Base-by-base conservation (phyloP, 805 yeast genomes). In the Sugiyamaella lignohabitans region DNA sequence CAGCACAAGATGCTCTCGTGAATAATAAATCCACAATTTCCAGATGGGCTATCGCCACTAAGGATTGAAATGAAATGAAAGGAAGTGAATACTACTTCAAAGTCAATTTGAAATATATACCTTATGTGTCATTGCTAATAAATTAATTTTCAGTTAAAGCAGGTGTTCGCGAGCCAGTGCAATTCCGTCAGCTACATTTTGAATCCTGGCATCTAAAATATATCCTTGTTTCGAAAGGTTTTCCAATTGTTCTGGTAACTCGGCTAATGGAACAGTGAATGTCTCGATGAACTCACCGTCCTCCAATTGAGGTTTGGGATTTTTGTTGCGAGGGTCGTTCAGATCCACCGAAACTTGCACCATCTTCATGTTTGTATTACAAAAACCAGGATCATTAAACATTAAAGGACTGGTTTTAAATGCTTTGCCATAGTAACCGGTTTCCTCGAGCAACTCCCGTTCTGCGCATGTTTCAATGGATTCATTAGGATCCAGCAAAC, bases 251-350 rank as follows among this genome's bases (percentile, higher is more conserved):
- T 71, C 73, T 4, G 82, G 78, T 40, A 91, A 73, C 16, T 71
- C 63, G 14, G 67, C 64, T 53, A 88, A 64, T 11, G 89, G 87
- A 27, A 66, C 59, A 2, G 79, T 71, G 61, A 91, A 85, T n/a
- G 87, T 80, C 58, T 88, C 97, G 43, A 91, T 93, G 62, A 84
- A 91, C 68, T 91, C 98, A 51, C 81, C 84, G 4, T 87, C 96
- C 66, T 93, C 97, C 52, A 93, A 70, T 52, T 84, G 73, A 2
- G 94, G 78, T 47, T 69, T 60, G 1, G 96, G 97, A 51, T 80
- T 69, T 50, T 65, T 55, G 63, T 91, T 93, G 50, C 81, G 76
- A 17, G 74, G 75, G 46, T 78, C 80, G 1, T 67, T 56, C 67
- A 85, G 66, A 59, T 91, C 98, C 17, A 91, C 78, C 45, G 81